A percentile compares a stretch with the other conserved stretches of the same genome.
Conservation (phyloP, 2,329 filamentous ascomycete genomes). For the Cercospora zeina region DNA sequence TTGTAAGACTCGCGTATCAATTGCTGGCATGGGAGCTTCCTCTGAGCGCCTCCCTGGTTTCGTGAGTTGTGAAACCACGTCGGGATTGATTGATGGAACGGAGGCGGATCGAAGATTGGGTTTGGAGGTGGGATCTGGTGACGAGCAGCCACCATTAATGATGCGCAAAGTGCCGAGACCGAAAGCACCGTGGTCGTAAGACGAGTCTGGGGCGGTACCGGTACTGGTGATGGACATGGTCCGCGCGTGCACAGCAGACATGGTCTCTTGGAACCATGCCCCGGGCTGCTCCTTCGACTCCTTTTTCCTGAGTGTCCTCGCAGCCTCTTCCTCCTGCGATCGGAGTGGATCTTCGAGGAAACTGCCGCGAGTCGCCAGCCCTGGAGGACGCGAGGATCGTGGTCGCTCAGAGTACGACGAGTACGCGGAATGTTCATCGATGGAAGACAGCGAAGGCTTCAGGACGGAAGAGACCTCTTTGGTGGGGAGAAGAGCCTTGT, state of each 20-base stretch:
- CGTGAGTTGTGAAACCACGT: neutral
- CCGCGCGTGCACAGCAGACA: conserved; percentile 10
- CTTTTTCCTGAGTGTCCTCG: conserved; percentile 3
- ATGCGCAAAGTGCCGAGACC: conserved; percentile 49
- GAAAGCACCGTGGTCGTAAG: conserved; percentile 42
- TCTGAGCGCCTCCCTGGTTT: neutral
- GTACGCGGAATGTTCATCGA: conserved; percentile 28
- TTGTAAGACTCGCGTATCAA: neutral
- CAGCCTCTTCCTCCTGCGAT: conserved; percentile 20
- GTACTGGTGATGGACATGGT: conserved; percentile 32
- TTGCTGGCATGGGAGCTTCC: neutral
- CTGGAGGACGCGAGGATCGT: conserved; percentile 46
- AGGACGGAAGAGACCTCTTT: conserved; percentile 32
- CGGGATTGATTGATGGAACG: neutral
- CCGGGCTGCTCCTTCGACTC: conserved; percentile 19
- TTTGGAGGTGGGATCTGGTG: conserved; percentile 46
- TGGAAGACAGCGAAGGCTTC: conserved; percentile 25
- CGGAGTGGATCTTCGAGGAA: conserved; percentile 26
- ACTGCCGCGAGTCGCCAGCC: conserved; percentile 36
- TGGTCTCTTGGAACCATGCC: conserved; percentile 22
- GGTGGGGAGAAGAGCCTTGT: conserved; percentile 41
- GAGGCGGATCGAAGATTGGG: conserved; percentile 5
- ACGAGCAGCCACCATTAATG: conserved; percentile 49
- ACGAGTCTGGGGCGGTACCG: conserved; percentile 46
- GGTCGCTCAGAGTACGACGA: conserved; percentile 18